Evolutionary conservation across 1,284 basidiomycete genomes (phyloP).

Genomic region (Ceratobasidium sp.): DNA sequence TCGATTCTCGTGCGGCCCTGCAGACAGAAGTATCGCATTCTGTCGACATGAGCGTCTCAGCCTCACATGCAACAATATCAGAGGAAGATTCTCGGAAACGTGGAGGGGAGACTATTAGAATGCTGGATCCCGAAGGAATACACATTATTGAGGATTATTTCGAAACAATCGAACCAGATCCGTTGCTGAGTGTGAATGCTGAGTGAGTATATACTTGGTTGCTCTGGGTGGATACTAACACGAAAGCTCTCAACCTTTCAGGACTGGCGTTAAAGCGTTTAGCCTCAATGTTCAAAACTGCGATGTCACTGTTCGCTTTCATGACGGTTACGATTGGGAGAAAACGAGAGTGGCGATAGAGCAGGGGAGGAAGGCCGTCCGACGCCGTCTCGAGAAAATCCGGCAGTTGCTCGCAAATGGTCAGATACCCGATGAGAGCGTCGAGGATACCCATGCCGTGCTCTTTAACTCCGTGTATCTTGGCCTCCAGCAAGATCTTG

Average conservation of each 20-base stretch:
- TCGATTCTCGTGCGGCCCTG: slow-evolving; percentile 48
- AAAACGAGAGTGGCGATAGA: slow-evolving; percentile 88
- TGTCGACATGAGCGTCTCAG: slow-evolving; percentile 37
- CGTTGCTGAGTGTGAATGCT: slow-evolving; percentile 5
- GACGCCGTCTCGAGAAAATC: slow-evolving; percentile 87
- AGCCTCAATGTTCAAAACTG: slow-evolving; percentile 61
- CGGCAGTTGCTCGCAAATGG: slow-evolving; percentile 93
- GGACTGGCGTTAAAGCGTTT: slow-evolving; percentile 30
- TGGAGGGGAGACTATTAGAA: slow-evolving; percentile 86
- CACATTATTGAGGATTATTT: slow-evolving; percentile 77
- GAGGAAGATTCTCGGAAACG: slow-evolving; percentile 68
- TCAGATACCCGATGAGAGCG: slow-evolving; percentile 83
- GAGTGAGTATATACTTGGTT: slow-evolving; percentile 15
- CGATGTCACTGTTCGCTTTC: slow-evolving; percentile 74
- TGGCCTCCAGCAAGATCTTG: slow-evolving; percentile 77
- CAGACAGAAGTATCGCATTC: background rate
- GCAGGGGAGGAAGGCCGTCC: slow-evolving; percentile 87
- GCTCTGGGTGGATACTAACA: background rate
- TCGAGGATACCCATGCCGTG: slow-evolving; percentile 80
- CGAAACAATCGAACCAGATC: slow-evolving; percentile 69
- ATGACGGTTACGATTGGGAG: slow-evolving; percentile 95
- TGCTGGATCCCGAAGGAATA: slow-evolving; percentile 69
- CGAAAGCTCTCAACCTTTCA: background rate
- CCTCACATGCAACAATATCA: slow-evolving; percentile 25
- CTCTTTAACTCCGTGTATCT: slow-evolving; percentile 95